These are phyloP conservation scores for Barnettozyma salicaria DNA, from an alignment of 805 yeast genomes.

Conservation along the genomic window DNA sequence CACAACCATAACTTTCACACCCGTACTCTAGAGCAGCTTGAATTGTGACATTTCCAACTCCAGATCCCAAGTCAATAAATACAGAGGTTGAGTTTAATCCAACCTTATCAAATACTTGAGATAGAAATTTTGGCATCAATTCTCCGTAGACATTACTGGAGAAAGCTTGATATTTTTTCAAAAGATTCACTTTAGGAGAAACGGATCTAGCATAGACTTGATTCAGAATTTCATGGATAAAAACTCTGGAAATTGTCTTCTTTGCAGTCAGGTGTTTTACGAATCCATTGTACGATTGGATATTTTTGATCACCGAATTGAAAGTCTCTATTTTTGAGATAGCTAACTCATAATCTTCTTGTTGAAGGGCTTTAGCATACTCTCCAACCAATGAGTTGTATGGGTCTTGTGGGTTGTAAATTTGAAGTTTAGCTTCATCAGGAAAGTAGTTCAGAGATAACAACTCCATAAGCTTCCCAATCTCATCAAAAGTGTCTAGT, in stretches of 20 bases:
- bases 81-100: conserved; percentile 44
- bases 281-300: conserved; percentile 30
- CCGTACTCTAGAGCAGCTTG: conserved; percentile 89
- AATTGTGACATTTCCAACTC: conserved; percentile 87
- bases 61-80: conserved; percentile 90
- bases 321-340: conserved; percentile 35
- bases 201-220: conserved; percentile 74
- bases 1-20: conserved; percentile 82
- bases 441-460: conserved; percentile 38
- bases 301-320: conserved; percentile 34
- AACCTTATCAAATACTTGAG: conserved; percentile 59
- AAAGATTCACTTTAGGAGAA: conserved; percentile 59
- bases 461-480: conserved; percentile 45
- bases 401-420: conserved; percentile 33
- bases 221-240: conserved; percentile 63
- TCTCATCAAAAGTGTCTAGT: conserved; percentile 57
- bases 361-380: conserved; percentile 30
- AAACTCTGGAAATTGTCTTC: conserved; percentile 33
- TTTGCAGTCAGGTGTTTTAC: conserved; percentile 27
- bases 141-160: conserved; percentile 92
- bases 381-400: conserved; percentile 34
- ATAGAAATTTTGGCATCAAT: conserved; percentile 68
- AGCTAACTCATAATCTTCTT: conserved; percentile 27
- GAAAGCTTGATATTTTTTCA: conserved; percentile 74
- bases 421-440: conserved; percentile 26